Evolutionary conservation across 176 grass and related monocot genomes (phyloP), one percentile per base, ranked within the genome.

Genomic region (Phyllostachys edulis): DNA sequence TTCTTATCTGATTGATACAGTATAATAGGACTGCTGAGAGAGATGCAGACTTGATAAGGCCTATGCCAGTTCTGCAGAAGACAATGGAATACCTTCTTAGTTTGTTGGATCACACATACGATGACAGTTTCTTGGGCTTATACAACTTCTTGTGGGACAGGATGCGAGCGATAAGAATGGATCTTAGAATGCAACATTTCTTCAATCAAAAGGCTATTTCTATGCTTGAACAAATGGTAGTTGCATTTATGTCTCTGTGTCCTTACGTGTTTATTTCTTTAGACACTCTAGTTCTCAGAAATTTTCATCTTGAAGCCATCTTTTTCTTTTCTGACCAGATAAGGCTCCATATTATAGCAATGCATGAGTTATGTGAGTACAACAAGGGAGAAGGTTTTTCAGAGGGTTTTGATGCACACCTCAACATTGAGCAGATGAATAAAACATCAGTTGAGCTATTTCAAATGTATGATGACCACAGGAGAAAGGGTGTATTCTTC

Each of bases 121-220:
- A 87, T 77, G 87, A 91, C 29, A 91, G 78, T 73, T 98, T 98
- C 52, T 85, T 98, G 85, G 85, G 90, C 32, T 87, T 95, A 46
- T 98, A 98, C 85, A 98, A 98, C 79, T 98, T 98, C 81, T 80
- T 98, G 83, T 98, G 96, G 96, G 96, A 98, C 67, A 90, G 96
- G 84, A 98, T 98, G 96, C 87, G 96, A 87, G 96, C 93, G 5
- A 90, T 98, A 87, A 92, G 96, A 82, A 92, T 98, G 93, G 96
- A 98, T 83, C 96, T 98, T 76, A 90, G 96, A 80, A 98, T 98
- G 96, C 96, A 98, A 67, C 96, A 98, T 65, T 93, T 93, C 45
- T 98, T 95, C 87, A 93, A 95, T 60, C 47, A 26, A 59, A 82
- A 93, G 51, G 83, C 93, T 79, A 95, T 98, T 83, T 80, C 91